A percentile compares a stretch with the other conserved stretches of the same genome.
Evolutionary conservation across 1,284 basidiomycete species (phyloP).

Genomic region (Sanghuangporus weigelae): DNA sequence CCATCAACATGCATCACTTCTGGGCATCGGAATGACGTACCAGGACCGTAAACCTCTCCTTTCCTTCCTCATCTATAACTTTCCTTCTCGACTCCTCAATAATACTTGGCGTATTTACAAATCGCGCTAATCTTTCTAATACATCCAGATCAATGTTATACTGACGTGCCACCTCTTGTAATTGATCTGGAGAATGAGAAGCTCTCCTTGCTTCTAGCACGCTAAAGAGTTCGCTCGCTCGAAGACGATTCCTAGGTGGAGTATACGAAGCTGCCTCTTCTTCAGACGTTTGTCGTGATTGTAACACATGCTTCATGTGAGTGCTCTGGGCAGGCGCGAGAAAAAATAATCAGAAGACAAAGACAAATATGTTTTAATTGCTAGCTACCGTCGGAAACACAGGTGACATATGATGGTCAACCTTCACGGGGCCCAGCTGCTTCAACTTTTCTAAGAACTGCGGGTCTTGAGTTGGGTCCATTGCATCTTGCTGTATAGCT

Average conservation of each 20-base stretch:
- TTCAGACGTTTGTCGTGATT: constrained; percentile 51
- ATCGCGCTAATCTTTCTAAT: constrained; percentile 51
- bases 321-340: not conserved
- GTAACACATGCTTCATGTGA: constrained; percentile 42
- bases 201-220: constrained; percentile 67
- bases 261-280: constrained; percentile 23
- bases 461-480: constrained; percentile 65
- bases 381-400: constrained; percentile 21
- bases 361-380: too few species aligned
- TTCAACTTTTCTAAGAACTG: constrained; percentile 71
- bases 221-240: constrained; percentile 50
- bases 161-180: constrained; percentile 45
- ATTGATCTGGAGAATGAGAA: constrained; percentile 36
- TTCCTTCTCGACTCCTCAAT: constrained; percentile 44
- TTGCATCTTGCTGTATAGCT: constrained; percentile 26
- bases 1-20: not conserved
- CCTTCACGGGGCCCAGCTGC: constrained; percentile 65
- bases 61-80: constrained; percentile 50
- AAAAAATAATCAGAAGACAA: too few species aligned
- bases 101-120: constrained; percentile 70
- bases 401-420: constrained; percentile 60
- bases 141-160: constrained; percentile 55
- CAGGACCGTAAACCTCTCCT: constrained; percentile 54
- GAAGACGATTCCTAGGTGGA: constrained; percentile 46
- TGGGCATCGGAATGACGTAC: constrained; percentile 28